These are phyloP conservation scores for Globomyces sp. DNA, from an alignment of 371 early-diverging fungal genomes.

Conservation along the genomic window DNA sequence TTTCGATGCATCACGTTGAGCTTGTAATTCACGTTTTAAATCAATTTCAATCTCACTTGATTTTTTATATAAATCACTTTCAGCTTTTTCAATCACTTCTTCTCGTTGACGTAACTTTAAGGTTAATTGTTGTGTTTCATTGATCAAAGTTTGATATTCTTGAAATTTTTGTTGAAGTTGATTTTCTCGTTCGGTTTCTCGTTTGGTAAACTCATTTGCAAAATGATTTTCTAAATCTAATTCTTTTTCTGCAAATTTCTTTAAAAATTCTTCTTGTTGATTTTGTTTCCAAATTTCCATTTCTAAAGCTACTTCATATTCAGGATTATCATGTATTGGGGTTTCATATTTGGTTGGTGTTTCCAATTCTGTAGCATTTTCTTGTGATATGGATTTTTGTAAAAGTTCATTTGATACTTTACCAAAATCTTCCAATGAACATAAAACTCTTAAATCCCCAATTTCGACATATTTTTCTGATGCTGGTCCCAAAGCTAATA, in stretches of 20 bases:
- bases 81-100: constrained; percentile 18
- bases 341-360: constrained; percentile 7
- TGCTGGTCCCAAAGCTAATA: constrained; percentile 15
- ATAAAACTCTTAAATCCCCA: constrained; percentile 33
- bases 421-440: constrained; percentile 50
- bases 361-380: neutral
- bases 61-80: constrained; percentile 14
- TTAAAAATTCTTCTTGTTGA: constrained; percentile 37
- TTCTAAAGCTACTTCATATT: constrained; percentile 44
- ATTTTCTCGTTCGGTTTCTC: constrained; percentile 35
- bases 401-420: constrained; percentile 26
- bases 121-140: constrained; percentile 25
- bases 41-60: constrained; percentile 8
- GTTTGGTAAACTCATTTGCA: constrained; percentile 30
- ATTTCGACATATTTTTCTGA: constrained; percentile 19
- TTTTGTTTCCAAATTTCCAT: constrained; percentile 44
- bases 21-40: neutral
- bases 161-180: constrained; percentile 24
- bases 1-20: constrained; percentile 6
- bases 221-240: constrained; percentile 30
- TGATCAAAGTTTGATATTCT: constrained; percentile 29
- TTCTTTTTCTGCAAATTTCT: constrained; percentile 35
- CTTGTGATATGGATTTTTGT: constrained; percentile 8
- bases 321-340: constrained; percentile 31
- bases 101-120: constrained; percentile 38